Evolutionary conservation across 2,329 filamentous ascomycete genomes (phyloP).

Genomic region (Cladobotryum mycophilum): DNA sequence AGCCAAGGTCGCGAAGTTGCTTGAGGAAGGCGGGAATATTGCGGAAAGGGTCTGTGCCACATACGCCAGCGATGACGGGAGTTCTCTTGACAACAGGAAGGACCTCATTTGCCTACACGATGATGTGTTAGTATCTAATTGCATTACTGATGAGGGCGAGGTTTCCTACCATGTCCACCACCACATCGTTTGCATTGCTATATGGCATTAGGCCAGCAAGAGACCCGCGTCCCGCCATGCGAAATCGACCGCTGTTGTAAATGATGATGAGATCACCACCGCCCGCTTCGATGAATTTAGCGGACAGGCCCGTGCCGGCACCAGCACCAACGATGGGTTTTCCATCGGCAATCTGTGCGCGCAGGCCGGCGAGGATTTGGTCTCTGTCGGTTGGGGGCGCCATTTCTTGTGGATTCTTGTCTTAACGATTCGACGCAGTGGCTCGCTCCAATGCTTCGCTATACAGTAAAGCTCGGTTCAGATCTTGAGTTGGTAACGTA

Average conservation of each 20-base stretch:
- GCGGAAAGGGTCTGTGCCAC: constrained; percentile 63
- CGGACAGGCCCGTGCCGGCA: constrained; percentile 63
- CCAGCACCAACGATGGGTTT: constrained; percentile 62
- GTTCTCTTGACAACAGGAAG: constrained; percentile 57
- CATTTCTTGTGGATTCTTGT: constrained; percentile 31
- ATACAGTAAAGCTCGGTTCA: background rate
- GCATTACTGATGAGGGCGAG: background rate
- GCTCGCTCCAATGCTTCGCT: too few relatives aligned
- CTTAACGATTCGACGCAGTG: too few relatives aligned
- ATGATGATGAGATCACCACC: constrained; percentile 65
- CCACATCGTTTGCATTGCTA: constrained; percentile 63
- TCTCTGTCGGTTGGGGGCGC: constrained; percentile 49
- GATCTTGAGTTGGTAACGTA: too few relatives aligned
- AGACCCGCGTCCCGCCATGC: constrained; percentile 66
- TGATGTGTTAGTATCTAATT: background rate
- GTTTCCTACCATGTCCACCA: constrained; percentile 55
- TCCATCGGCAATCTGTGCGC: constrained; percentile 46
- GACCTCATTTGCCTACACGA: constrained; percentile 52
- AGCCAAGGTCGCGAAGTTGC: constrained; percentile 56
- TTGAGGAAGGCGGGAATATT: constrained; percentile 53
- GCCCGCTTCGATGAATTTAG: constrained; percentile 63
- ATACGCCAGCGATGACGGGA: constrained; percentile 64
- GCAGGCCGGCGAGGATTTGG: constrained; percentile 50
- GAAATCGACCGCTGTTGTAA: constrained; percentile 66
- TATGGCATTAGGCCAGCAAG: constrained; percentile 66